Conservation (phyloP, 306 rosid genomes). For the Prunus mongolica region DNA sequence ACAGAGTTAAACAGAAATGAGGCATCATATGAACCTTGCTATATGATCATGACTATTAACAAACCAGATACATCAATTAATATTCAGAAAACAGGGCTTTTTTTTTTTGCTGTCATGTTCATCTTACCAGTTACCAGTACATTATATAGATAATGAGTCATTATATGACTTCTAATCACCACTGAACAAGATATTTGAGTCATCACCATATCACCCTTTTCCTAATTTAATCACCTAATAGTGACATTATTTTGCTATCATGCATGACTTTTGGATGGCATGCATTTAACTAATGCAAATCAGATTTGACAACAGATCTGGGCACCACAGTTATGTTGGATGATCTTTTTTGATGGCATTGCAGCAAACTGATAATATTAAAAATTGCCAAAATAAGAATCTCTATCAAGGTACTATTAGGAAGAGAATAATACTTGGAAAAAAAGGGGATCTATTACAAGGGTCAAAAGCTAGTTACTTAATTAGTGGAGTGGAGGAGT, state of each 20-base stretch:
- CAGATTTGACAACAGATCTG: background rate
- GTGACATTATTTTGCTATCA: background rate
- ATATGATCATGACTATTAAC: too few relatives aligned
- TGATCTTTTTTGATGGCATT: background rate
- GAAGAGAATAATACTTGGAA: background rate
- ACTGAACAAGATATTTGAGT: background rate
- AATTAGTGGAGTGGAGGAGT: constrained; percentile 10
- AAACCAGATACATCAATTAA: background rate
- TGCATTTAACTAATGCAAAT: background rate
- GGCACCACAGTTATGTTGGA: background rate
- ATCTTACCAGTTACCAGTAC: too few relatives aligned
- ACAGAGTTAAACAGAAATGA: background rate
- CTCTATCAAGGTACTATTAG: background rate
- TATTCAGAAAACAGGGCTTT: background rate
- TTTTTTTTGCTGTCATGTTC: too few relatives aligned
- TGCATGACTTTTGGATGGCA: background rate
- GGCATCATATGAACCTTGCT: background rate
- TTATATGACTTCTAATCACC: background rate
- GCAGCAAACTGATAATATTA: background rate
- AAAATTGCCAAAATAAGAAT: background rate
- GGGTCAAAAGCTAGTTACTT: too few relatives aligned
- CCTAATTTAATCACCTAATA: background rate
- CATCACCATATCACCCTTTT: background rate
- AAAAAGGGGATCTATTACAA: background rate
- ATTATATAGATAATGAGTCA: too few relatives aligned